Evolutionary conservation across 2,329 filamentous ascomycete genomes (phyloP), one percentile per base, ranked within the genome.

Genomic region (Calonectria fujianensis): DNA sequence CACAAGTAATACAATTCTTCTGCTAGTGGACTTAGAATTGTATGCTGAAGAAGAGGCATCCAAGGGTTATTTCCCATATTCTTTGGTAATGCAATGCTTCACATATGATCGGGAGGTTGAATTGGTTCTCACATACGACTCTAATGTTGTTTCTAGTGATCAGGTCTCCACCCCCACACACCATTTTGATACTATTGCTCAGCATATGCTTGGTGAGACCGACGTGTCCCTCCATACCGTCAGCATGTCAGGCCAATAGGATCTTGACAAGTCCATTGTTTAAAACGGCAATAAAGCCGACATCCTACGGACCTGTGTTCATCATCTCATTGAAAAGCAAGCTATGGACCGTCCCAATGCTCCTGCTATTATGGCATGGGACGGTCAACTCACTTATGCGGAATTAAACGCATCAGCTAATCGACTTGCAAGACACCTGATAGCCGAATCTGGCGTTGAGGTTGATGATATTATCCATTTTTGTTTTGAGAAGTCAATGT

Each of bases 311-410:
- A 18, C 37, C 7, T 74, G 70, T 27, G 68, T 82, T 2, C 82
- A 83, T 18, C 45, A 75, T 1, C 27, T 82, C 3, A 72, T 82
- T 10, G 67, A 74, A 2, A 20, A 75, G 0, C 71, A 69, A 0
- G 77, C 65, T 41, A 31, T 14, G 1, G 4, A 24, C 35, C 8
- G 68, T 74, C 18, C 77, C 73, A 1, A 48, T 69, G 18, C 64
- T 52, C 9, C 74, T 50, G 82, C 81, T 0, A 61, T 82, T 0
- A 63, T 45, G n/a, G 76, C 82, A 0, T 83, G 82, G 80, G 81
- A 83, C 41, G 79, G 78, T 2, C 20, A 77, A 1, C 63, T 81
- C 4, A 81, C 80, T 0, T 83, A 79, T 27, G 24, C 11, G 0
- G 64, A 78, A 9, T 64, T 80, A 1, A 68, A 76, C 14, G n/a